Evolutionary conservation across 345 rosid species (phyloP), one percentile per base, ranked within the genome.

Genomic region (Clausena lansium): DNA sequence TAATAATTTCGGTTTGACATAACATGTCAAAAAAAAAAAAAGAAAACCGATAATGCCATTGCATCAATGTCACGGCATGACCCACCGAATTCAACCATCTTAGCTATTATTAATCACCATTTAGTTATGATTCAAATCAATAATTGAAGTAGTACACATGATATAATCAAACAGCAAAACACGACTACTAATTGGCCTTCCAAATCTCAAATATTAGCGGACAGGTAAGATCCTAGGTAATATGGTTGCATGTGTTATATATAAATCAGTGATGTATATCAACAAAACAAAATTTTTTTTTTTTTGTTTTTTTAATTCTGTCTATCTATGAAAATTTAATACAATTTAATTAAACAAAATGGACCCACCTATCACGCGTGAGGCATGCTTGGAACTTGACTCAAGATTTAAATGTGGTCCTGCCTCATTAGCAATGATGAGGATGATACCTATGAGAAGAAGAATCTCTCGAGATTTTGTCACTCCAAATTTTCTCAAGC

Each of bases 331-430:
- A 13, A 24, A 25, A 2, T 25, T 25, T 25, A 59, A 60, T 27
- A 1, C 19, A 70, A 30, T 8, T n/a, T 7, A 41, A 62, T 20
- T 47, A 70, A 41, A 41, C 47, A 41, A 41, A 1, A 11, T 13
- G 75, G 57, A 61, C 82, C 79, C 79, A 55, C 50, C 0, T 30
- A 39, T 76, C 85, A 86, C 82, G 81, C 87, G 79, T 64, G 78
- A 32, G 76, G 76, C 80, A 78, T 50, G 80, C 80, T 81, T 70
- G 73, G 72, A 59, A 11, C 78, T n/a, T 7, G 33, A 19, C 20
- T 0, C 14, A 47, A 7, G 33, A 78, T 45, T n/a, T n/a, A n/a
- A n/a, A 13, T 24, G 86, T 63, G 85, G 83, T 78, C 84, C 85
- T 65, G 58, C 79, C 62, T 70, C 58, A 39, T 65, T 69, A 47